Evolutionary conservation across 768 basidiomycete species (phyloP), one percentile per base, ranked within the genome.

Genomic region (Calocybe gangraenosa): DNA sequence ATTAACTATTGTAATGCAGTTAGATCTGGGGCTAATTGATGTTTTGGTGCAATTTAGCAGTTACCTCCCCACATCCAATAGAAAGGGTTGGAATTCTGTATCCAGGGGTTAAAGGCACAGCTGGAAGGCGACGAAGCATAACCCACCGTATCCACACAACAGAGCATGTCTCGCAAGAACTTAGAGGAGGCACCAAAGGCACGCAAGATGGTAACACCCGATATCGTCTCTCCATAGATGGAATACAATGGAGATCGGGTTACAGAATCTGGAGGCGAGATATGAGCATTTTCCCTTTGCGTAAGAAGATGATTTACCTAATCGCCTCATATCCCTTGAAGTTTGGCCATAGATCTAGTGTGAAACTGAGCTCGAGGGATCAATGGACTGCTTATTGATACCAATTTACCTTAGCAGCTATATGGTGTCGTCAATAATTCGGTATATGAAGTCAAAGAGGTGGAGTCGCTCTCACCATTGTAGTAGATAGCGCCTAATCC

Each of bases 51-150:
- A 40, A 35, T 4, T 7, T 14, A 31, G 17, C 5, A 35, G 55
- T 69, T 59, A 87, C 82, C 82, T 68, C 82, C 87, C 89, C 87
- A 92, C 77, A 87, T 85, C 92, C 92, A 94, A 58, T 87, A 92
- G 60, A 81, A 87, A 2, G 88, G 88, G 57, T 80, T 88, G 13
- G 79, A 57, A 47, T 75, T 76, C 71, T 75, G 44, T 18, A 2
- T 14, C 15, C 31, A 49, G 49, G 9, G 43, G 40, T 38, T 32
- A 30, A 28, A 13, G 14, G 32, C 42, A 42, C 34, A 30, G 18
- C 20, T 25, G 31, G 30, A 5, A 38, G 37, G 35, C 6, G 6
- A 46, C 32, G 32, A 11, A 28, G 11, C 5, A 28, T 40, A 31
- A 65, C 82, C 51, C 49, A 88, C 85, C 28, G 87, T 89, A 58